A percentile compares a stretch with the other conserved stretches of the same genome.
Conservation (phyloP, 2,329 filamentous ascomycete genomes). For the Xylaria arbuscula region DNA sequence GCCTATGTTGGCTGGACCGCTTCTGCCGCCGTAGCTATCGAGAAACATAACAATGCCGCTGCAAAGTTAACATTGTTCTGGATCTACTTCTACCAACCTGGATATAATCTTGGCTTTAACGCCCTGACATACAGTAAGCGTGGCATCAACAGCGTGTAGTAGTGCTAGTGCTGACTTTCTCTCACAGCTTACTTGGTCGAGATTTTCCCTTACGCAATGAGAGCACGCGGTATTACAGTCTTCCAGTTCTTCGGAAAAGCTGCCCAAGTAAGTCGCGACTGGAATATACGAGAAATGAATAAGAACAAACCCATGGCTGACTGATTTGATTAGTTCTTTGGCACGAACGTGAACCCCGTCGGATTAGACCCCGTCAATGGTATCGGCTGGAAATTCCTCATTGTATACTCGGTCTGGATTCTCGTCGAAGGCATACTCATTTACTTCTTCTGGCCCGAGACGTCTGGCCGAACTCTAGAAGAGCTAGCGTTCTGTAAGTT, state of each 20-base stretch:
- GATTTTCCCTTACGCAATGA: conserved; percentile 64
- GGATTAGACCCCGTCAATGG: conserved; percentile 49
- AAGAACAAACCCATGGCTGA: background rate
- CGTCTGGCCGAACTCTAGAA: conserved; percentile 78
- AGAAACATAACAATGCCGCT: conserved; percentile 46
- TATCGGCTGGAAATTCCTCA: conserved; percentile 48
- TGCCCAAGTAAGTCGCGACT: conserved; percentile 41
- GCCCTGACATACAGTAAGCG: conserved; percentile 66
- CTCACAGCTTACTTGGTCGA: conserved; percentile 60
- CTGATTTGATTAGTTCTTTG: conserved; percentile 55
- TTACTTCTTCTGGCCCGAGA: conserved; percentile 83
- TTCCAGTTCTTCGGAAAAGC: conserved; percentile 50
- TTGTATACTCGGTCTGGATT: conserved; percentile 49
- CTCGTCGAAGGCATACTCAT: conserved; percentile 59
- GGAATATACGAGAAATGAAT: background rate
- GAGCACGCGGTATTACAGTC: conserved; percentile 63
- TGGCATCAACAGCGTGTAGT: background rate
- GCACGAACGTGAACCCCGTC: conserved; percentile 50
- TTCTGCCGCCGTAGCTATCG: conserved; percentile 52
- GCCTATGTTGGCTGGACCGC: conserved; percentile 69
- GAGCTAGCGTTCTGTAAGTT: conserved; percentile 58
- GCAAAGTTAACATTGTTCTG: conserved; percentile 62
- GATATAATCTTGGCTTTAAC: conserved; percentile 71
- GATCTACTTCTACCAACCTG: conserved; percentile 65
- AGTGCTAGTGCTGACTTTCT: conserved; percentile 2